Evolutionary conservation across 228 moss, liverwort and hornwort genomes (phyloP).

Genomic region (Sphagnum magellanicum): DNA sequence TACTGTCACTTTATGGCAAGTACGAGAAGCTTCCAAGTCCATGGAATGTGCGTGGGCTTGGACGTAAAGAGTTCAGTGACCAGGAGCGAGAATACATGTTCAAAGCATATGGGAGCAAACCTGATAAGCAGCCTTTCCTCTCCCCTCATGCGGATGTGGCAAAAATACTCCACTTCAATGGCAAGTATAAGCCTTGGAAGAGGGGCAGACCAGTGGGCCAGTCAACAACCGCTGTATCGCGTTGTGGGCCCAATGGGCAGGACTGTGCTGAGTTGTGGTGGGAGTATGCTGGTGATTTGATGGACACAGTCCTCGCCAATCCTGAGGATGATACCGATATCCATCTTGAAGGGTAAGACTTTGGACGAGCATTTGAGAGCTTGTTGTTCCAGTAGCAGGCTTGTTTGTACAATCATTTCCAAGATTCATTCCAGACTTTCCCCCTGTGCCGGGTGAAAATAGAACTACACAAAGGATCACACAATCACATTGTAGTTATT

Average conservation of each 20-base stretch:
- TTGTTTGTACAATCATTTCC: no score
- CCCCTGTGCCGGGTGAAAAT: no score
- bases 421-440: no score
- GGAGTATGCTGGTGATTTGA: slow-evolving; percentile 45
- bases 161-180: slow-evolving; percentile 87
- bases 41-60: slow-evolving; percentile 85
- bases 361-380: no score
- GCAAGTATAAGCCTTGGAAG: slow-evolving; percentile 88
- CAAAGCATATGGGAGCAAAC: slow-evolving; percentile 25
- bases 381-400: no score
- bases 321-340: slow-evolving; percentile 17
- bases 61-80: slow-evolving; percentile 60
- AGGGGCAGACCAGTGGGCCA: slow-evolving; percentile 33
- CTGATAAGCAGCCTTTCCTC: slow-evolving; percentile 53
- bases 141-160: slow-evolving; percentile 66
- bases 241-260: slow-evolving; percentile 51
- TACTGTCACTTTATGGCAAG: slow-evolving; percentile 70
- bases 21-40: slow-evolving; percentile 43
- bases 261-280: slow-evolving; percentile 77
- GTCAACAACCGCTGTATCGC: slow-evolving; percentile 34
- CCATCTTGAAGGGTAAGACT: no score
- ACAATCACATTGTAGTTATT: no score
- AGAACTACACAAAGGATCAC: no score
- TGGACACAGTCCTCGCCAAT: slow-evolving; percentile 30
- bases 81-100: slow-evolving; percentile 54